phyloP scores from a whole-genome alignment of 1,139 yeast genomes.

The Kodamaea alishanica region DNA sequence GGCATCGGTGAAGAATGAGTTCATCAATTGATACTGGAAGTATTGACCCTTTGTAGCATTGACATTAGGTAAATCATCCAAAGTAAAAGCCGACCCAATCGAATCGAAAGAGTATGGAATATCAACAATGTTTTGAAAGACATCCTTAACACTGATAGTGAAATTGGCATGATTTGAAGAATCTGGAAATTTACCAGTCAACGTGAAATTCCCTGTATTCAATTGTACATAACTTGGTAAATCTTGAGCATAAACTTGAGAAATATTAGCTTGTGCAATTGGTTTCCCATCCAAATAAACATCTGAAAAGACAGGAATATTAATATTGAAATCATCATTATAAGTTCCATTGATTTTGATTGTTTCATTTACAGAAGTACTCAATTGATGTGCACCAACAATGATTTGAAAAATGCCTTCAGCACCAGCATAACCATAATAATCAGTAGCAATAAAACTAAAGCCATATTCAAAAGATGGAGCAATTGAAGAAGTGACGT shows the following conservation, averaged over 20 bases:
- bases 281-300: constrained; percentile 57
- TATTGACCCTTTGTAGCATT: constrained; percentile 64
- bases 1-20: constrained; percentile 53
- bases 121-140: constrained; percentile 60
- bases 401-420: constrained; percentile 65
- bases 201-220: constrained; percentile 35
- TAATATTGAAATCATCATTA: constrained; percentile 49
- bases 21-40: constrained; percentile 52
- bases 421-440: constrained; percentile 70
- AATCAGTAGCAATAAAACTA: constrained; percentile 75
- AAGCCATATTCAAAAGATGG: constrained; percentile 78
- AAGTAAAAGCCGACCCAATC: constrained; percentile 51
- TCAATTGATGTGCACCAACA: constrained; percentile 84
- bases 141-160: constrained; percentile 57
- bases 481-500: constrained; percentile 79
- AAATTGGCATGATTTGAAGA: constrained; percentile 43
- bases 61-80: constrained; percentile 47
- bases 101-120: constrained; percentile 52
- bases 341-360: constrained; percentile 65
- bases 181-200: constrained; percentile 60
- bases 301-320: constrained; percentile 56
- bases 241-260: constrained; percentile 43
- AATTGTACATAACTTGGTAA: constrained; percentile 63
- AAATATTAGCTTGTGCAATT: constrained; percentile 51
- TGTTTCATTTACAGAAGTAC: constrained; percentile 54